Base-by-base conservation (phyloP, 2,329 filamentous ascomycete genomes). In the Microcyclosporella mali region DNA sequence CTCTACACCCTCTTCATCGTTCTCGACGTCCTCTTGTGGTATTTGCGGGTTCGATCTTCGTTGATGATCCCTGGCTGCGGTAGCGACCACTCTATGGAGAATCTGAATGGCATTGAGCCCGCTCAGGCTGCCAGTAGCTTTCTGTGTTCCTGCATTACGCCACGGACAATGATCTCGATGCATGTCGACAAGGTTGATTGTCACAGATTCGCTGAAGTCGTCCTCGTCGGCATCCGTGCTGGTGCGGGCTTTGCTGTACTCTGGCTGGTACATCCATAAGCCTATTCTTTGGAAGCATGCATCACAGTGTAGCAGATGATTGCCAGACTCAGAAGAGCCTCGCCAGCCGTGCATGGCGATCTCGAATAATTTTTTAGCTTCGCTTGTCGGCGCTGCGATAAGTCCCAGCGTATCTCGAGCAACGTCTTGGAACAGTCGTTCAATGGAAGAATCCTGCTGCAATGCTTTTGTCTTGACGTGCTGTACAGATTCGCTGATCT, bases 241-340 rank as follows among this genome's bases (percentile, higher is more conserved):
- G 21, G 41, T 6, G n/a, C 46, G 49, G 18, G 51, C 33, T 6
- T 49, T 44, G 15, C 45, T 49, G 46, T 64, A 63, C 30, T 75
- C 56, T 79, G 77, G 64, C 82, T 88, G 63, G 63, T 94, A 97
- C 71, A 98, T 84, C 92, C 92, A 98, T 2, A 98, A 73, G 0
- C 92, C 92, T 0, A 97, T 72, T 1, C 89, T 81, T 46, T 92
- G 81, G 58, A 94, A 85, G 62, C 92, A 98, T 15, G 87, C 85
- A 45, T 83, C 77, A 64, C 92, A 98, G 3, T 81, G 81, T 4
- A 85, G 82, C 12, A 90, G 78, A 47, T 87, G 84, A 31, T 82
- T 79, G 16, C 84, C 78, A 1, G 79, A 68, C 42, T 60, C 81
- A 64, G 56, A 80, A 66, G 60, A 73, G 66, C 68, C 70, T n/a